Conservation (phyloP, 2,329 filamentous ascomycete species). For the Ceratocystis alfenasii region DNA sequence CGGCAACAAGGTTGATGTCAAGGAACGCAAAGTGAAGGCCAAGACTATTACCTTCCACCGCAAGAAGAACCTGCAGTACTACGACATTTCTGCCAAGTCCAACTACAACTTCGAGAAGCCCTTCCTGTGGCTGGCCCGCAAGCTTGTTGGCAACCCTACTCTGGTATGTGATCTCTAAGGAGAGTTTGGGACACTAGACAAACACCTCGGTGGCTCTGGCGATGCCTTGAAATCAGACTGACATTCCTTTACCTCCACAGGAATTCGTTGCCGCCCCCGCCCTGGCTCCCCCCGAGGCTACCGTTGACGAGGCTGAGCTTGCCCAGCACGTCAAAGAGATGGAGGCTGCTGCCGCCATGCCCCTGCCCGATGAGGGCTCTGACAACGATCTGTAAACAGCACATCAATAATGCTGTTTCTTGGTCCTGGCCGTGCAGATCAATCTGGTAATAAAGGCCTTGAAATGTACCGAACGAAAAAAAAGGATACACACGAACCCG, state of each 20-base stretch:
- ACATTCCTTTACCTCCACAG: conserved; percentile 34
- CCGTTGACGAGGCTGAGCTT: conserved; percentile 74
- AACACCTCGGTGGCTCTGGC: not conserved
- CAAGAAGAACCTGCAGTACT: conserved; percentile 99
- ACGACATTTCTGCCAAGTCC: conserved; percentile 98
- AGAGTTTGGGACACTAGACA: not conserved
- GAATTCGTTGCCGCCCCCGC: conserved; percentile 95
- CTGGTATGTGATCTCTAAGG: conserved; percentile 46
- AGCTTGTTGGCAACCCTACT: conserved; percentile 86
- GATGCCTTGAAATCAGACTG: not conserved
- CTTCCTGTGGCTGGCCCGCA: conserved; percentile 97
- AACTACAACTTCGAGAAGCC: conserved; percentile 99
- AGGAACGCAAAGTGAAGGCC: conserved; percentile 99
- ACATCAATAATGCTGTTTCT: conserved; percentile 22
- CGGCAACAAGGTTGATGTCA: conserved; percentile 99
- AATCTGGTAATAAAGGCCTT: conserved; percentile 21
- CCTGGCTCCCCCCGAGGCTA: conserved; percentile 83
- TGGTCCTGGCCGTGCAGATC: conserved; percentile 18
- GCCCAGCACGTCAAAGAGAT: conserved; percentile 81
- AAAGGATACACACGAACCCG: conserved; percentile 8
- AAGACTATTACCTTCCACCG: conserved; percentile 99
- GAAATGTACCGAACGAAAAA: conserved; percentile 22
- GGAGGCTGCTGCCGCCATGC: conserved; percentile 63
- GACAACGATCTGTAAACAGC: conserved; percentile 50
- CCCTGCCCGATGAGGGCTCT: conserved; percentile 91